Base-by-base conservation (phyloP, 2,329 filamentous ascomycete genomes). In the Fusarium verticillioides region DNA sequence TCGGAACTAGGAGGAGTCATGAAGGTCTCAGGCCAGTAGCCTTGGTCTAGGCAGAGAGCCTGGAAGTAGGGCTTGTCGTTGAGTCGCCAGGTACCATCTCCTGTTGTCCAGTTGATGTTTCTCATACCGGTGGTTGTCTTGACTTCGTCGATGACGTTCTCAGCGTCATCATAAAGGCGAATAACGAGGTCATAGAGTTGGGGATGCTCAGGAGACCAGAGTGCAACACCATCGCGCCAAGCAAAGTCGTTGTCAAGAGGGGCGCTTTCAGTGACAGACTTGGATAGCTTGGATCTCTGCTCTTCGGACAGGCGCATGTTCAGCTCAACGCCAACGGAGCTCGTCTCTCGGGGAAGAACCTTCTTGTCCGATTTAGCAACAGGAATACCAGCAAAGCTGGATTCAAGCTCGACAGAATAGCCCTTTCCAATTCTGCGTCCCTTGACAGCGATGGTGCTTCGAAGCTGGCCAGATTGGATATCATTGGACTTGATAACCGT, bases 121-220 rank as follows among this genome's bases (percentile, higher is more conserved):
- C 89, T 86, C 86, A 91, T 89, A 2, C 91, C 91, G 0, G 88
- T 88, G 5, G 87, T 88, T 0, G 89, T 92, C 36, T 85, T 81
- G 5, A 92, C 84, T 63, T 88, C 84, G 69, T 93, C 91, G 16
- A 91, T 70, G 1, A 84, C 74, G 8, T 78, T 77, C 3, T 79
- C 82, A 0, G 75, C 71, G 1, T 79, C 77, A 63, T 88, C 84
- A 47, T 84, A 85, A 0, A 93, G 82, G 3, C 85, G 84, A 36
- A 93, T 83, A 0, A 79, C 81, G 9, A 92, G 73, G 70, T 86
- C 86, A 77, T 91, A 91, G 4, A 91, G 84, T 4, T 83, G 83
- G 0, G 89, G 89, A 67, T 88, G 82, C 60, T 90, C 87, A 1
- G 88, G 88, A 2, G 88, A 89, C 89, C 89, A 91, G 7, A 92